A percentile compares a stretch with the other conserved stretches of the same genome.
Conservation (phyloP, 1,284 basidiomycete species). For the Hypsizygus ulmarius region DNA sequence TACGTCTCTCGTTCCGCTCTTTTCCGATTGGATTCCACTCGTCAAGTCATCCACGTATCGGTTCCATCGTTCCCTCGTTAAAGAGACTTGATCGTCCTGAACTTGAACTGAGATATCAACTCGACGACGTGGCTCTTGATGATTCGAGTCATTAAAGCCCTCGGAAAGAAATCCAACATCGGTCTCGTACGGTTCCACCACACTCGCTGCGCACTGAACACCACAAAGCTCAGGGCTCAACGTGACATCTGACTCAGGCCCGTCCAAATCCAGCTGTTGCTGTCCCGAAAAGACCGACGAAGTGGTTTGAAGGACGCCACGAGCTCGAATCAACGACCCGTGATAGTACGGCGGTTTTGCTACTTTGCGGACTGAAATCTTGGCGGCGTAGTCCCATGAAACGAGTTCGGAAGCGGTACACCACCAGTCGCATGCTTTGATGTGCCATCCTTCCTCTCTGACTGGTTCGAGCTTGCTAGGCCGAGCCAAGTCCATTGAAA, state of each 20-base stretch:
- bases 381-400: conserved; percentile 30
- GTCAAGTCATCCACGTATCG: conserved; percentile 30
- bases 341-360: conserved; percentile 23
- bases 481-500: conserved; percentile 26
- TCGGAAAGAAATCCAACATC: conserved; percentile 34
- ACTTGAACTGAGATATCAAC: conserved; percentile 18
- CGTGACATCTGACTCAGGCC: conserved; percentile 22
- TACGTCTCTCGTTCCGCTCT: not conserved
- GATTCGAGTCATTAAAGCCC: conserved; percentile 14
- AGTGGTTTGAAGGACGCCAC: conserved; percentile 6
- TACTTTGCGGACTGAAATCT: conserved; percentile 20
- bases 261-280: conserved; percentile 7
- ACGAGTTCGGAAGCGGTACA: conserved; percentile 30
- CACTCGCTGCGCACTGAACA: conserved; percentile 29
- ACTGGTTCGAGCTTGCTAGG: conserved; percentile 21
- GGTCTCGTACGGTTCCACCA: conserved; percentile 32
- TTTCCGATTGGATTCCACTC: conserved; percentile 14
- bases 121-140: not conserved
- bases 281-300: not conserved
- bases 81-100: conserved; percentile 26
- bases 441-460: conserved; percentile 35
- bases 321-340: conserved; percentile 18
- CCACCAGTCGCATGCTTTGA: conserved; percentile 34
- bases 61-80: conserved; percentile 31
- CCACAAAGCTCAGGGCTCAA: conserved; percentile 36